Base-by-base conservation (phyloP, 768 basidiomycete genomes). In the Xerocomellus dryophilus region DNA sequence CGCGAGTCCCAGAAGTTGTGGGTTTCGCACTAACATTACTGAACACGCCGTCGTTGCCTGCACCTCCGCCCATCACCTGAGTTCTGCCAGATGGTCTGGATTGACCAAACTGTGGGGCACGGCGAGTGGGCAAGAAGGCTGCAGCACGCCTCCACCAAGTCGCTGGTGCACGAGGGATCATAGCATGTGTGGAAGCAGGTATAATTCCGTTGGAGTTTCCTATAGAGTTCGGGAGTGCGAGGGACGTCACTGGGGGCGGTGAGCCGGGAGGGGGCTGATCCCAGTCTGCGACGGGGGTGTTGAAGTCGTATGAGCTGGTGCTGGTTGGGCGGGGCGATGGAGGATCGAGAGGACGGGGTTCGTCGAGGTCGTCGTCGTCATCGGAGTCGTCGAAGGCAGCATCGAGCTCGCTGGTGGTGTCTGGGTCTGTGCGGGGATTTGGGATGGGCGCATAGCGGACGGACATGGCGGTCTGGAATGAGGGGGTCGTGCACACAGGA, bases 11-110 rank as follows among this genome's bases (percentile, higher is more conserved):
- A 17, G 73, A 66, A 40, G 82, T 76, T 7, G 63, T 53, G 2
- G 88, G 88, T 64, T 97, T 96, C 15, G 96, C 96, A 38, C 84
- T 85, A n/a, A 98, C 83, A 69, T 98, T 98, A 31, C 85, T 88
- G 71, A 98, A 98, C 20, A 98, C 95, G 17, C 95, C 96, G 55
- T 95, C 93, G 61, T 94, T 93, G 45, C 78, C 73, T 11, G 76
- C 76, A 8, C 88, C 90, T 34, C 84, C 82, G 27, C 89, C 89
- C 6, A 88, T 67, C 17, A 50, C 18, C n/a, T 29, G 57, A 6
- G 53, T 25, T 44, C 59, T 51, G 20, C 70, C 71, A 15, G 79
- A 78, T 21, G 71, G 66, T 34, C 75, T 43, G 51, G 75, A 59
- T 31, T 62, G 57, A n/a, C 81, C 78, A 5, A 82, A 60, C 49